These are phyloP conservation scores for Alternaria ethzedia DNA, from an alignment of 2,329 filamentous ascomycete genomes.

Conservation along the genomic window DNA sequence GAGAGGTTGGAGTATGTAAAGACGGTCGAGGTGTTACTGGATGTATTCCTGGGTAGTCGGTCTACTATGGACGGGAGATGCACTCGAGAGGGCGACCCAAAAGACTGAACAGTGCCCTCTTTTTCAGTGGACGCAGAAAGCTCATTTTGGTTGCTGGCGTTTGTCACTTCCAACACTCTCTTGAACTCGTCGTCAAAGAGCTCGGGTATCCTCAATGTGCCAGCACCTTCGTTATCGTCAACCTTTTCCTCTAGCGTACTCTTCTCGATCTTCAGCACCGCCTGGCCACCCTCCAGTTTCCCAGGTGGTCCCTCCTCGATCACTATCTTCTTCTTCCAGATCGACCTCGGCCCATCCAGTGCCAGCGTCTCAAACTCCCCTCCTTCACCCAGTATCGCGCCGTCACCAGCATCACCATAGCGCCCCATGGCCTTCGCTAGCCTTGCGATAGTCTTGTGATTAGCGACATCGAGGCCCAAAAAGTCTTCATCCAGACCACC, in stretches of 20 bases:
- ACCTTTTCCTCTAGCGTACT: conserved; percentile 62
- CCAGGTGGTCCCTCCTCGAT: conserved; percentile 64
- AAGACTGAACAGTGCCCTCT: conserved; percentile 5
- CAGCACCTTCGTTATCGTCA: conserved; percentile 21
- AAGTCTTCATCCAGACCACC: conserved; percentile 82
- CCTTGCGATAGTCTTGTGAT: conserved; percentile 53
- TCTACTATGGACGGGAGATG: conserved; percentile 3
- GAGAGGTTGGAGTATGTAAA: conserved; percentile 55
- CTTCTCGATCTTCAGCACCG: conserved; percentile 69
- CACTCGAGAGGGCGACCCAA: background rate
- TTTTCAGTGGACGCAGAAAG: conserved; percentile 8
- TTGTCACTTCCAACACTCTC: conserved; percentile 36
- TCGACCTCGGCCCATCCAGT: conserved; percentile 72
- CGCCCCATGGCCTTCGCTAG: conserved; percentile 64
- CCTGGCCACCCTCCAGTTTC: conserved; percentile 75
- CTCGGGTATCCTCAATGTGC: conserved; percentile 63
- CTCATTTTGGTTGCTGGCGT: conserved; percentile 2
- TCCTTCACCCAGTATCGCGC: conserved; percentile 85
- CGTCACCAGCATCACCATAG: conserved; percentile 70
- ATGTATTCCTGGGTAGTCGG: conserved; percentile 19
- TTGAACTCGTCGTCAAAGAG: conserved; percentile 71
- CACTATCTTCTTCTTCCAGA: conserved; percentile 76
- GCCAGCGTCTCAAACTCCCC: conserved; percentile 96
- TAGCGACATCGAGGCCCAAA: conserved; percentile 81
- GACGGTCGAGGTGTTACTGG: conserved; percentile 46